These are phyloP conservation scores for Elsinoe fawcettii DNA, from an alignment of 2,329 filamentous ascomycete genomes.

Conservation along the genomic window DNA sequence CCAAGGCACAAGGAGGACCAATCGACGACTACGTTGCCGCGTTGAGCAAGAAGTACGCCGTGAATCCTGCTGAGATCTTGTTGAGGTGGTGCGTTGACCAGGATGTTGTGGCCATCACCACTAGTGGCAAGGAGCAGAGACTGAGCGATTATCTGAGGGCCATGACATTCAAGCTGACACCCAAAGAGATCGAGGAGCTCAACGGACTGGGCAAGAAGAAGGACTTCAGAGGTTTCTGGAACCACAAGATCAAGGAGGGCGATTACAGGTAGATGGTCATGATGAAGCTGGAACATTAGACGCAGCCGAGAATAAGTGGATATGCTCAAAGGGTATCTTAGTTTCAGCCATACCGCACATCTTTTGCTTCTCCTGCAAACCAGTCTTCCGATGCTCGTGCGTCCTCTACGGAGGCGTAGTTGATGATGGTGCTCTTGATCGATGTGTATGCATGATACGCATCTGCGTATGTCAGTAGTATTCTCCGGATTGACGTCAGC, in stretches of 20 bases:
- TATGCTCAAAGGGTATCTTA: not conserved
- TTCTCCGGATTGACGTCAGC: slow-evolving; percentile 27
- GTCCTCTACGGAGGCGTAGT: slow-evolving; percentile 54
- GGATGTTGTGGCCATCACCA: slow-evolving; percentile 52
- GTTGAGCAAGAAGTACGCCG: slow-evolving; percentile 55
- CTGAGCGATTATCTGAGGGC: slow-evolving; percentile 50
- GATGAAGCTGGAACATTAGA: not conserved
- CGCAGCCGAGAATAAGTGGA: not conserved
- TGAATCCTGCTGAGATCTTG: slow-evolving; percentile 49
- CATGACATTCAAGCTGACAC: slow-evolving; percentile 52
- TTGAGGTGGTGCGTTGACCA: slow-evolving; percentile 56
- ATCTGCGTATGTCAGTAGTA: slow-evolving; percentile 22
- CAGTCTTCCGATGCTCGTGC: slow-evolving; percentile 52
- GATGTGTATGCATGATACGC: slow-evolving; percentile 39
- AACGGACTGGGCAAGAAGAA: slow-evolving; percentile 42
- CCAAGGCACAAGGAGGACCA: slow-evolving; percentile 49
- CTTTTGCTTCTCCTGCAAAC: slow-evolving; percentile 53
- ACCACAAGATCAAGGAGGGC: slow-evolving; percentile 39
- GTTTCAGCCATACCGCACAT: slow-evolving; percentile 53
- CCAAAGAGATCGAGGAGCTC: slow-evolving; percentile 49
- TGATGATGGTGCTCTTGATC: slow-evolving; percentile 61
- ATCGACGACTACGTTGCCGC: slow-evolving; percentile 44
- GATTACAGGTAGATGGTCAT: slow-evolving; percentile 30
- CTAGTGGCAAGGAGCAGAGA: slow-evolving; percentile 52
- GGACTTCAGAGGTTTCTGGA: slow-evolving; percentile 48